These are phyloP conservation scores for Agrocybe pediades DNA, from an alignment of 768 basidiomycete species.

Conservation along the genomic window DNA sequence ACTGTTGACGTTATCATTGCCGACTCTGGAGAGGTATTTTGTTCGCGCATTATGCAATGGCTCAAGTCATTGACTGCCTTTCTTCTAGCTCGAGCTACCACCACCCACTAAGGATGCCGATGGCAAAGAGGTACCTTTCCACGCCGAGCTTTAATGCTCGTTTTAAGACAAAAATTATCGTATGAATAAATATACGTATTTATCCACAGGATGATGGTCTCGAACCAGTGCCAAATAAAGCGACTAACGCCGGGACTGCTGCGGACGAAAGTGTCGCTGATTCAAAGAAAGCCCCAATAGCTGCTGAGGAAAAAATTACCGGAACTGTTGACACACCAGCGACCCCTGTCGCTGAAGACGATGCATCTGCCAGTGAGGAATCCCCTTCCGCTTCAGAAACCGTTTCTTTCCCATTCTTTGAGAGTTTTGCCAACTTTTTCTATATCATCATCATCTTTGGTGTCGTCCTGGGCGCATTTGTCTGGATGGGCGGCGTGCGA, in stretches of 20 bases:
- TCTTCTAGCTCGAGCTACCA: slow-evolving; percentile 53
- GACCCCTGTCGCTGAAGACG: slow-evolving; percentile 5
- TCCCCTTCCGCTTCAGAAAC: slow-evolving; percentile 11
- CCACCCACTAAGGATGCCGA: slow-evolving; percentile 52
- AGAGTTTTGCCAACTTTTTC: slow-evolving; percentile 31
- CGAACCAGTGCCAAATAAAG: slow-evolving; percentile 18
- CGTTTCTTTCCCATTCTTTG: slow-evolving; percentile 4
- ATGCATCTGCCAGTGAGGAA: not conserved
- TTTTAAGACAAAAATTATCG: slow-evolving; percentile 34
- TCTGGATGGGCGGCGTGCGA: slow-evolving; percentile 55
- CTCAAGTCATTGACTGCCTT: not conserved
- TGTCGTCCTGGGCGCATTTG: slow-evolving; percentile 43
- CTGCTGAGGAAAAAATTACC: slow-evolving; percentile 16
- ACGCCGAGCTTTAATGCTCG: slow-evolving; percentile 85
- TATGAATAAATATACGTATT: slow-evolving; percentile 55
- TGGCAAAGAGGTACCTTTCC: slow-evolving; percentile 90
- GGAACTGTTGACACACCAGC: slow-evolving; percentile 8
- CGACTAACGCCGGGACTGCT: slow-evolving; percentile 15
- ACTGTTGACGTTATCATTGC: slow-evolving; percentile 75
- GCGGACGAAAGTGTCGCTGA: slow-evolving; percentile 12
- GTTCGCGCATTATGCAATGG: not conserved
- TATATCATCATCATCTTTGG: slow-evolving; percentile 46
- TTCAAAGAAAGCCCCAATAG: slow-evolving; percentile 14
- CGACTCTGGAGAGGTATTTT: slow-evolving; percentile 83
- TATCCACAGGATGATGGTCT: slow-evolving; percentile 43